Percentiles rank a stretch among this genome's conserved stretches.
Evolutionary conservation across 2,329 filamentous ascomycete species (phyloP).

Genomic region (Stagonosporopsis rhizophila): DNA sequence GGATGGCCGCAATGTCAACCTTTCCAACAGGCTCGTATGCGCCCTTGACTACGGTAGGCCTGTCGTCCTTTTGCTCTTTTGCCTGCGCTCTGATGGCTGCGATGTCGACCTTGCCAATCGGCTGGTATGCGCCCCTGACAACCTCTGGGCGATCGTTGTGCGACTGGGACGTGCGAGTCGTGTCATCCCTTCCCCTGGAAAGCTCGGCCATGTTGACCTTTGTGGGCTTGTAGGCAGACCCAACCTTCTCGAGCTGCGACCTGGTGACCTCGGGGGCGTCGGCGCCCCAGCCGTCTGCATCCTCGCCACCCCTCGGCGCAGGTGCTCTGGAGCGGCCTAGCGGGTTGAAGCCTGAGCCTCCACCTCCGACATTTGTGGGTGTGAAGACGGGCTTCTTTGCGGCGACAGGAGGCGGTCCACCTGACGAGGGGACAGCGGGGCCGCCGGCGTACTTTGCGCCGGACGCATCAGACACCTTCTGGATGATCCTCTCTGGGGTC

Average conservation of each 20-base stretch:
- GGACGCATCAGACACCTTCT: conserved; percentile 93
- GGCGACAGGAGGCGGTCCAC: conserved; percentile 71
- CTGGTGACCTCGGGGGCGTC: conserved; percentile 92
- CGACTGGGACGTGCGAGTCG: conserved; percentile 65
- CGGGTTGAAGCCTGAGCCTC: conserved; percentile 68
- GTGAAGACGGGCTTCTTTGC: conserved; percentile 93
- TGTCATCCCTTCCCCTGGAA: conserved; percentile 72
- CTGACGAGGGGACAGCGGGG: conserved; percentile 61
- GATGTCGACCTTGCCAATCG: conserved; percentile 97
- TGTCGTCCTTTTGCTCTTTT: conserved; percentile 72
- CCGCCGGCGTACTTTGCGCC: conserved; percentile 89
- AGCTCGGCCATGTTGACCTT: conserved; percentile 93
- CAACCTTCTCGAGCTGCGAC: conserved; percentile 88
- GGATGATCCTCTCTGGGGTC: conserved; percentile 83
- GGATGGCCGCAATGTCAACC: conserved; percentile 95
- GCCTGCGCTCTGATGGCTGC: conserved; percentile 82
- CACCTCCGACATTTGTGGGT: conserved; percentile 70
- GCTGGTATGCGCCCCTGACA: conserved; percentile 87
- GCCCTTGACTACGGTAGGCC: conserved; percentile 86
- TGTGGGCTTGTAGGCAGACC: conserved; percentile 90
- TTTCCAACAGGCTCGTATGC: conserved; percentile 95
- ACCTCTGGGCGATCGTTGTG: conserved; percentile 65
- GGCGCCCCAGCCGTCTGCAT: conserved; percentile 90
- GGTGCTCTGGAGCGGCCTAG: conserved; percentile 68
- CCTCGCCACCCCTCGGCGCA: conserved; percentile 64